Evolutionary conservation across 2,329 filamentous ascomycete species (phyloP), one percentile per base, ranked within the genome.

Genomic region (Cladosporium austrohemisphaericum): DNA sequence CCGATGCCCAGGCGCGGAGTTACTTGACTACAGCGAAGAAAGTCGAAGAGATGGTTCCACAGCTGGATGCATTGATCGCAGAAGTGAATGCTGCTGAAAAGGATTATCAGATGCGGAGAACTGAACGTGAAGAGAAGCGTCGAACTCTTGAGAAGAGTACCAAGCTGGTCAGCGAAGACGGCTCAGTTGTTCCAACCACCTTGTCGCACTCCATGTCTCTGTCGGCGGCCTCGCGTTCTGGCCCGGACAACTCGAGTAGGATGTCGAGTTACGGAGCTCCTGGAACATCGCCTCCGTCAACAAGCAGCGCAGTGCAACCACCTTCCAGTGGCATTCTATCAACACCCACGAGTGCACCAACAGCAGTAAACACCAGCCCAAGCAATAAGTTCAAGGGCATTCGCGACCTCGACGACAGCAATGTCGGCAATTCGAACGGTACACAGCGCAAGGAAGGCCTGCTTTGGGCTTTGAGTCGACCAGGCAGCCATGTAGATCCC

Each of bases 21-120:
- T 97, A 95, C 62, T 74, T 97, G 45, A 74, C 79, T 1, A 86
- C 91, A 0, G 86, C 92, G 10, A 91, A 91, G 68, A 95, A 86
- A 67, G 85, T 98, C 41, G 91, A 95, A 56, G 81, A 78, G 18
- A 81, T 95, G 69, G 75, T 95, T 14, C 93, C 93, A 0, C 89
- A 96, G 62, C 76, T 98, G 2, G 89, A 97, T 58, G 92, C 92
- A 2, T 72, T 98, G 25, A 87, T 86, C 31, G 80, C 80, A 46
- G 92, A 97, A 67, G 93, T 98, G n/a, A 83, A 83, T 54, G 85
- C 93, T 60, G 90, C 90, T 19, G 91, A 97, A 66, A 96, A 97
- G 68, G 92, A 97, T 63, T 98, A 93, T 64, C 90, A 96, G 63
- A 88, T 97, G 52, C 89, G 95, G 64, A 79, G 91, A 45, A 88